Evolutionary conservation across 371 early-diverging fungal genomes (phyloP).

Genomic region (Nematocida sp.): DNA sequence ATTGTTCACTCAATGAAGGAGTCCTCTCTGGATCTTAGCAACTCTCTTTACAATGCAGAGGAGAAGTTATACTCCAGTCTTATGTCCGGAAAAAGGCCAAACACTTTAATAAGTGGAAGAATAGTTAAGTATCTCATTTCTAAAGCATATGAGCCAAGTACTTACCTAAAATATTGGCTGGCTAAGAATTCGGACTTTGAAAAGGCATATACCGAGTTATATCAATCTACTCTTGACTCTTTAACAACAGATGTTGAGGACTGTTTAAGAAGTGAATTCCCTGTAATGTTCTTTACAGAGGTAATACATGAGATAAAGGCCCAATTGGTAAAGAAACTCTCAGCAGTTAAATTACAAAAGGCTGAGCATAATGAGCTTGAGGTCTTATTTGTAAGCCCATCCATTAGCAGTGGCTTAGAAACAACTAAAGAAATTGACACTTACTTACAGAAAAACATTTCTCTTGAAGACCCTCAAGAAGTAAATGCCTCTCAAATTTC

Average conservation of each 20-base stretch:
- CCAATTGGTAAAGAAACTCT: not conserved
- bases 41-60: not conserved
- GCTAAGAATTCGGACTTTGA: not conserved
- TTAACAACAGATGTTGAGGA: not conserved
- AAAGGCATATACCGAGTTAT: not conserved
- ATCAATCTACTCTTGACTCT: not conserved
- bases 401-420: not conserved
- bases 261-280: not conserved
- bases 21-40: not conserved
- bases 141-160: not conserved
- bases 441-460: not conserved
- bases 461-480: not conserved
- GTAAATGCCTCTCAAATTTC: not conserved
- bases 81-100: not conserved
- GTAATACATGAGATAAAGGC: not conserved
- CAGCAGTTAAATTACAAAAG: not conserved
- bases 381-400: not conserved
- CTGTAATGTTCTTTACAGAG: not conserved
- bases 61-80: not conserved
- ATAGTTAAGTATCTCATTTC: not conserved
- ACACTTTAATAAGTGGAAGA: not conserved
- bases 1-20: not conserved
- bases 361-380: not conserved
- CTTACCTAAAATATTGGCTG: not conserved
- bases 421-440: not conserved